Conservation (phyloP, 2,329 filamentous ascomycete species). For the Grosmannia serpens region DNA sequence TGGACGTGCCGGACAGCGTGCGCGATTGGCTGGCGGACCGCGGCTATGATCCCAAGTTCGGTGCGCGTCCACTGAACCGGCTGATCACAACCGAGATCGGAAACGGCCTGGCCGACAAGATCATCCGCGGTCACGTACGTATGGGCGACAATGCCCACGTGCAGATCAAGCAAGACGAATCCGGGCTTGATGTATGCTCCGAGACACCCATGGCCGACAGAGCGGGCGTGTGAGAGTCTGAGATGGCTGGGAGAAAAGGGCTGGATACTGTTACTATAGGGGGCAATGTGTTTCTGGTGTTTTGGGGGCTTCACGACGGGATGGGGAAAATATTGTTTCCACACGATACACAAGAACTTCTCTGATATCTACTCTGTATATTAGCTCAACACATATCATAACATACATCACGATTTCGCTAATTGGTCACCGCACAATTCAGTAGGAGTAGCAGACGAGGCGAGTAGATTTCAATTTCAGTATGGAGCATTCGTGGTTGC, state of each 20-base stretch:
- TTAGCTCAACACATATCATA: background rate
- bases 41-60: slow-evolving; percentile 86
- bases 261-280: background rate
- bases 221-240: background rate
- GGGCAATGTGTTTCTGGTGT: background rate
- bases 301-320: background rate
- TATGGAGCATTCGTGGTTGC: too few relatives aligned
- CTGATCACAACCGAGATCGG: slow-evolving; percentile 84
- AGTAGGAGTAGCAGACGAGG: background rate
- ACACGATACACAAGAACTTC: background rate
- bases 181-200: slow-evolving; percentile 39
- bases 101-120: slow-evolving; percentile 79
- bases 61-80: slow-evolving; percentile 80
- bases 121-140: slow-evolving; percentile 75
- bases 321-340: background rate
- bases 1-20: slow-evolving; percentile 60
- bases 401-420: background rate
- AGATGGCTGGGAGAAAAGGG: background rate
- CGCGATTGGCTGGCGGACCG: slow-evolving; percentile 79
- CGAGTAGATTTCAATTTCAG: background rate
- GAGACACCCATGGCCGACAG: background rate
- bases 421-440: too few relatives aligned
- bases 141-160: slow-evolving; percentile 64
- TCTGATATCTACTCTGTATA: background rate
- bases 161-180: slow-evolving; percentile 49